Conservation (phyloP, 2,329 filamentous ascomycete genomes). For the Cercospora janseana region DNA sequence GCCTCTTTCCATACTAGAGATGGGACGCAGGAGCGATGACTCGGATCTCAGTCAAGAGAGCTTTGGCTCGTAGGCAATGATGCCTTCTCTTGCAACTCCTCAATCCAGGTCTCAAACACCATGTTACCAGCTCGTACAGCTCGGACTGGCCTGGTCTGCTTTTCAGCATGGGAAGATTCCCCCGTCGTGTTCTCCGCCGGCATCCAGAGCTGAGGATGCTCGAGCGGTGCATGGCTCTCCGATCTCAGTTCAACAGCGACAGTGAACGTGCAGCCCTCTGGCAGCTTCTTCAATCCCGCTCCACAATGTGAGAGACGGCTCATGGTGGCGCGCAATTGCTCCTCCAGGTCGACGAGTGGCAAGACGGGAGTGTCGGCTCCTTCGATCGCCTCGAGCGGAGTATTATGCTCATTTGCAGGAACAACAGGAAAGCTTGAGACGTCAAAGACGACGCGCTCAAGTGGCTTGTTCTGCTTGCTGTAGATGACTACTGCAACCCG, state of each 20-base stretch:
- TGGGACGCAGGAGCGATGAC: not conserved
- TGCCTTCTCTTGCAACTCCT: slow-evolving; percentile 47
- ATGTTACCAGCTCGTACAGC: slow-evolving; percentile 64
- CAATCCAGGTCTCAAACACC: slow-evolving; percentile 67
- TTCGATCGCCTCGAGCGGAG: slow-evolving; percentile 48
- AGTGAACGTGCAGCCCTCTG: slow-evolving; percentile 68
- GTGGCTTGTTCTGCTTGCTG: slow-evolving; percentile 51
- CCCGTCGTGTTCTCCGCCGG: slow-evolving; percentile 44
- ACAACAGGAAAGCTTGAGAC: slow-evolving; percentile 57
- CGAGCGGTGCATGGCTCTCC: slow-evolving; percentile 50
- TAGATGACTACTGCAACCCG: slow-evolving; percentile 58
- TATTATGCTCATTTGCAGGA: slow-evolving; percentile 47
- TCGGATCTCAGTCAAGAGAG: not conserved
- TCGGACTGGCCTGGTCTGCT: slow-evolving; percentile 59
- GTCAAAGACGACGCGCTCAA: slow-evolving; percentile 62
- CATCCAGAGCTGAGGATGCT: slow-evolving; percentile 59
- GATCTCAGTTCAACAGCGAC: slow-evolving; percentile 71
- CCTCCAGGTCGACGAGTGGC: slow-evolving; percentile 58
- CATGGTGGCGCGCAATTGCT: slow-evolving; percentile 69
- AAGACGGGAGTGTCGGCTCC: slow-evolving; percentile 31
- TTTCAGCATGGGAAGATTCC: slow-evolving; percentile 34
- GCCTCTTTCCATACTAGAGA: no score
- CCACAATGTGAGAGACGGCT: slow-evolving; percentile 60
- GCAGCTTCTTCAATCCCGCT: slow-evolving; percentile 57
- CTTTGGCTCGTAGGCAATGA: slow-evolving; percentile 11